Evolutionary conservation across 164 flowering plant genomes (phyloP), one percentile per base, ranked within the genome.

Genomic region (Cinnamomum micranthum): DNA sequence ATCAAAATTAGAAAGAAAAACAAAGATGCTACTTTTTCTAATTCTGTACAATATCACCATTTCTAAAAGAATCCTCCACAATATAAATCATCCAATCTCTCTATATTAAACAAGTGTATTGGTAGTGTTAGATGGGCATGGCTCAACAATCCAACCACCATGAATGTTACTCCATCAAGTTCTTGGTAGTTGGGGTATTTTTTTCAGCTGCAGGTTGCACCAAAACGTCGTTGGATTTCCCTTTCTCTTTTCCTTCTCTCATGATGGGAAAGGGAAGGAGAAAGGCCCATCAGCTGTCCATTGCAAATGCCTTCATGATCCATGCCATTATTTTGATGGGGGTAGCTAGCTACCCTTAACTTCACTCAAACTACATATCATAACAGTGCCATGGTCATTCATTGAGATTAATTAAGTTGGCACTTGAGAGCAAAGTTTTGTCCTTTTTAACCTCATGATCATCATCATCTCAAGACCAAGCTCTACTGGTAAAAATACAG

Each of bases 131-230:
- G 50, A 31, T 31, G 28, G 15, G 47, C 47, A 67, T 67, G 33
- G 69, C 69, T 67, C 69, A 67, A 67, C 69, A 19, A 67, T 67
- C 69, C 69, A 67, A 67, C 69, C 28, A 67, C 69, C 33, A n/a
- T 17, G 69, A 3, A 28, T 67, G 69, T 67, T 31, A 41, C n/a
- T 55, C 60, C 69, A 67, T 67, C 69, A 31, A 31, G 28, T 28
- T 67, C 28, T 67, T 67, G 69, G 69, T 67, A 31, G 69, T 17
- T 67, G 69, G 50, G 69, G 60, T 20, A 14, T 28, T 67, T 67
- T 67, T 67, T 67, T 67, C 69, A 67, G 28, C n/a, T 20, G 47
- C 27, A 25, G 27, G 69, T 67, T 67, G 47, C 35, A 67, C 69
- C 69, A 67, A 67, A 67, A 67, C 69, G 28, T 67, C 41, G 50